Evolutionary conservation across 2,329 filamentous ascomycete species (phyloP).

Genomic region (Penicillium hesseltinei): DNA sequence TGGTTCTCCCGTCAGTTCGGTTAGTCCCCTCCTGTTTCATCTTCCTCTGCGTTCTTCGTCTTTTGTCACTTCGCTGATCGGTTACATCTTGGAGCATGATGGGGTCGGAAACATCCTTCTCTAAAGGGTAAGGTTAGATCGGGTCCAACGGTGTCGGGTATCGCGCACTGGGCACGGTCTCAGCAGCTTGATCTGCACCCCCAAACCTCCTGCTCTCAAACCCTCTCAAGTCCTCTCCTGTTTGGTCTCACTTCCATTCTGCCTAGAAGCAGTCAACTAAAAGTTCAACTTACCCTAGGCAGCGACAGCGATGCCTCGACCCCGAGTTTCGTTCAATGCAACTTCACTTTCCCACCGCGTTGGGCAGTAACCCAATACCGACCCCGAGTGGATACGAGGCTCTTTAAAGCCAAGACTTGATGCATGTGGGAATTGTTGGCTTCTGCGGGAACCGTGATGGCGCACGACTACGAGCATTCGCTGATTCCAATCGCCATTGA

Average conservation of each 20-base stretch:
- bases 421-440: not conserved
- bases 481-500: not conserved
- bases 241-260: not conserved
- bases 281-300: not conserved
- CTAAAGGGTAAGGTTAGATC: conserved; percentile 3
- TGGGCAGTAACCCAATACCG: not conserved
- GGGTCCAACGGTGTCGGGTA: conserved; percentile 1
- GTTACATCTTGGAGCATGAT: not conserved
- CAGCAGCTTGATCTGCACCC: conserved; percentile 2
- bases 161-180: conserved; percentile 1
- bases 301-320: not conserved
- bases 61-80: not conserved
- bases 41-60: not conserved
- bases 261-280: not conserved
- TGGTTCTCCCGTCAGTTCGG: conserved; percentile 5
- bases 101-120: not conserved
- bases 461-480: not conserved
- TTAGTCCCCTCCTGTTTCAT: conserved; percentile 1
- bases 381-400: not conserved
- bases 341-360: not conserved
- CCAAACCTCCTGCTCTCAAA: not conserved
- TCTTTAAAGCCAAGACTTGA: not conserved
- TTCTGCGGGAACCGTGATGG: not conserved
- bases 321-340: not conserved
- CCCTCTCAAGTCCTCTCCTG: not conserved